phyloP scores from a whole-genome alignment of 192 early-diverging fungal species.

The Umbelopsis isabellina region DNA sequence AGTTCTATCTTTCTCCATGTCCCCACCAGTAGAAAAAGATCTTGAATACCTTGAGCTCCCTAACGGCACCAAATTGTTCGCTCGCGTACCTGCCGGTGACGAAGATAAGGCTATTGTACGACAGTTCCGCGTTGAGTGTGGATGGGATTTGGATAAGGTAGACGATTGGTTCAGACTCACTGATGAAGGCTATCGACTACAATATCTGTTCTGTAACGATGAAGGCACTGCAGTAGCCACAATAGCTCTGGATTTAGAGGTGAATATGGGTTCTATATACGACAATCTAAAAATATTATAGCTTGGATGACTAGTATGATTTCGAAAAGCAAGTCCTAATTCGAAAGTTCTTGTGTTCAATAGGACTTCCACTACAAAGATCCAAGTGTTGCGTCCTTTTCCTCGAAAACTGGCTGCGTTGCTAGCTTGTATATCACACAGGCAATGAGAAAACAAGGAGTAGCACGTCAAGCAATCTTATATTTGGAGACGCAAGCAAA shows the following conservation, averaged over 20 bases:
- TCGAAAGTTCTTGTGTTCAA: neutral
- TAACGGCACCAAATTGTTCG: neutral
- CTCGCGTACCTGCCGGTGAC: neutral
- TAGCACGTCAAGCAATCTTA: neutral
- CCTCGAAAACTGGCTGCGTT: constrained; percentile 8
- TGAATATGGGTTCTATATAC: neutral
- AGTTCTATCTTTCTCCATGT: too few relatives aligned
- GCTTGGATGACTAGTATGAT: too few relatives aligned
- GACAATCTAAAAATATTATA: too few relatives aligned
- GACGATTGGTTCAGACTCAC: constrained; percentile 3
- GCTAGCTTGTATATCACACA: neutral
- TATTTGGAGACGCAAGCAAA: constrained; percentile 6
- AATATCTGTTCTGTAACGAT: neutral
- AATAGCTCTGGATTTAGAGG: constrained; percentile 19
- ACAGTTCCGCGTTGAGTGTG: constrained; percentile 4
- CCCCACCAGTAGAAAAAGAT: neutral
- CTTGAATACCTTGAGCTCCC: neutral
- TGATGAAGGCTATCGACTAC: neutral
- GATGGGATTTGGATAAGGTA: constrained; percentile 10
- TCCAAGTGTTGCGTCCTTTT: neutral
- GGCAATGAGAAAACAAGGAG: constrained; percentile 1
- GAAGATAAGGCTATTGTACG: neutral
- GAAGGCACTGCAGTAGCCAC: neutral
- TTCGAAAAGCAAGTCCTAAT: too few relatives aligned
- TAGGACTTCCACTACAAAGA: constrained; percentile 10